Base-by-base conservation (phyloP, 768 basidiomycete genomes). In the Boletus patriciae region DNA sequence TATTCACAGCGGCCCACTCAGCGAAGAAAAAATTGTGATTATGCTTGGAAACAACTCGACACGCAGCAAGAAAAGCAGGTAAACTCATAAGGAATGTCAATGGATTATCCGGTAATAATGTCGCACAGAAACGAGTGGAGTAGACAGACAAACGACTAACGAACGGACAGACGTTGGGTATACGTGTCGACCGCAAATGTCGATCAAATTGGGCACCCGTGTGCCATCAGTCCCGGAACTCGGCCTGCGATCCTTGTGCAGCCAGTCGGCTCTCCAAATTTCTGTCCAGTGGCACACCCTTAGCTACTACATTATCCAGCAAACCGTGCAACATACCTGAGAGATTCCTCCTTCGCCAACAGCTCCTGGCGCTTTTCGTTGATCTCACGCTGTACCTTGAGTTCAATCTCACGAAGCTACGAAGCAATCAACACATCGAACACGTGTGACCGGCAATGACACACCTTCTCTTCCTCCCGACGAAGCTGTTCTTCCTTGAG, bases 401-500 rank as follows among this genome's bases (percentile, higher is more conserved):
- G 83, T 74, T 99, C 97, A 73, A 98, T 91, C 77, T 99, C 97
- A 60, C 96, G 93, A 62, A 99, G 82, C 87, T 92, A 64, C 52
- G 51, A 57, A 59, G 44, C 47, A 51, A 45, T 63, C 55, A 66
- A 51, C 43, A 59, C 18, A 21, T 58, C 23, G 34, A 51, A 40
- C 53, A 43, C 58, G 57, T 49, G 15, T 37, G 0, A 21, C 13
- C 12, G 18, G 42, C 15, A 31, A 49, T 29, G 10, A 52, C 72
- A 13, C 37, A 90, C 88, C 81, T 96, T 96, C 80, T 97, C 94
- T 78, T 97, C 94, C 73, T 99, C 97, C 58, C 91, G 80, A 65
- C 95, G 88, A 56, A 99, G 87, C 72, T 98, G 97, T 72, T 99
- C 97, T 77, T 98, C 97, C 78, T 98, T 98, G 78, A 98, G 87